phyloP scores from a whole-genome alignment of 2,329 filamentous ascomycete species.

The Botryotinia narcissicola region DNA sequence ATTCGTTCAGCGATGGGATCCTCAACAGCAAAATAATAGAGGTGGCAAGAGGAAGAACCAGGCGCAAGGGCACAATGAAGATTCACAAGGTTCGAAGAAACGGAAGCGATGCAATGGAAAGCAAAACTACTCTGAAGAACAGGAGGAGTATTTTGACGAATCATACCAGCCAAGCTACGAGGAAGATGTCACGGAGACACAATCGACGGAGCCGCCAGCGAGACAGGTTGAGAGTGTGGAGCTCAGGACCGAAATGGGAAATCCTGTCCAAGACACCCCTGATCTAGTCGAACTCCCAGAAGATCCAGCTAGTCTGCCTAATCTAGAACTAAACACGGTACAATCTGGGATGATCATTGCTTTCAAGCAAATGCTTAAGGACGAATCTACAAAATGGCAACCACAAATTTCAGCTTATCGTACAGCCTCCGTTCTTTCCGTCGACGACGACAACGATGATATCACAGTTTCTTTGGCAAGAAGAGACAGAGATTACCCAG shows the following conservation, averaged over 20 bases:
- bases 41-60: slow-evolving; percentile 51
- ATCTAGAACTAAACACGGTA: slow-evolving; percentile 49
- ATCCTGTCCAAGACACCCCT: slow-evolving; percentile 40
- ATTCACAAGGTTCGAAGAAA: slow-evolving; percentile 45
- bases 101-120: slow-evolving; percentile 48
- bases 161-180: slow-evolving; percentile 36
- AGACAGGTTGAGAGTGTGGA: slow-evolving; percentile 27
- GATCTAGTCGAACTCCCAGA: slow-evolving; percentile 63
- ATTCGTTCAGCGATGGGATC: slow-evolving; percentile 86
- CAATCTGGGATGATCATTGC: slow-evolving; percentile 62
- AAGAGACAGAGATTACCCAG: slow-evolving; percentile 59
- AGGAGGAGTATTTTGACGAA: slow-evolving; percentile 40
- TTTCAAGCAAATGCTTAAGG: slow-evolving; percentile 64
- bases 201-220: slow-evolving; percentile 29
- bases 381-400: slow-evolving; percentile 62
- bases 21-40: slow-evolving; percentile 59
- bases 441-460: slow-evolving; percentile 49
- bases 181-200: slow-evolving; percentile 35
- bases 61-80: slow-evolving; percentile 43
- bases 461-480: slow-evolving; percentile 66
- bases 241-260: slow-evolving; percentile 31
- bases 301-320: slow-evolving; percentile 54
- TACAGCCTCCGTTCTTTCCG: slow-evolving; percentile 63
- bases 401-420: slow-evolving; percentile 60
- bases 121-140: slow-evolving; percentile 44